Evolutionary conservation across 2,329 filamentous ascomycete species (phyloP).

Genomic region (Monosporascus sp.): DNA sequence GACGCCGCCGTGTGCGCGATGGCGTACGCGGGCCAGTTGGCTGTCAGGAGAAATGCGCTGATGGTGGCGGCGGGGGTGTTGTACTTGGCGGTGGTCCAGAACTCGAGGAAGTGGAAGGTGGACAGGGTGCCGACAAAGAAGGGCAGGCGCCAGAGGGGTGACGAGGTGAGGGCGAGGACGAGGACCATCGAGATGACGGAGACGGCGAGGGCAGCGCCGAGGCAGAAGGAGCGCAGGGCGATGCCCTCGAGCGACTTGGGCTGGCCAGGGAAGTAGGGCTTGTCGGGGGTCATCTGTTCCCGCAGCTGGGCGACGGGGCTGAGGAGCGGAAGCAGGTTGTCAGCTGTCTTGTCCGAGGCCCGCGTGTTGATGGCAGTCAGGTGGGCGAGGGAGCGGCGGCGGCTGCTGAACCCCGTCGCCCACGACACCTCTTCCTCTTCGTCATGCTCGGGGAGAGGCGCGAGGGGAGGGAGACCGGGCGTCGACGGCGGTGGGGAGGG

Average conservation of each 20-base stretch:
- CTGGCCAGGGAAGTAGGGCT: constrained; percentile 38
- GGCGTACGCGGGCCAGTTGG: constrained; percentile 80
- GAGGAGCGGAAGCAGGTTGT: constrained; percentile 24
- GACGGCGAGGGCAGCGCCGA: constrained; percentile 39
- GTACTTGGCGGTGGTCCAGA: constrained; percentile 79
- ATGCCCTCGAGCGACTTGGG: constrained; percentile 55
- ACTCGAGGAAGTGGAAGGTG: constrained; percentile 93
- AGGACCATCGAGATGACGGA: constrained; percentile 27
- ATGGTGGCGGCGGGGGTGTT: constrained; percentile 71
- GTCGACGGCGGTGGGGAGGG: constrained; percentile 7
- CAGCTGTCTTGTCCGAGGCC: constrained; percentile 14
- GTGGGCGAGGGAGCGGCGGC: constrained; percentile 13
- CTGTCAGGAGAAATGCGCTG: constrained; percentile 74
- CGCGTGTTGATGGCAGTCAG: constrained; percentile 14
- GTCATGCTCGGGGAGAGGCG: constrained; percentile 11
- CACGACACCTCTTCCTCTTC: constrained; percentile 18
- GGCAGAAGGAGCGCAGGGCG: constrained; percentile 50
- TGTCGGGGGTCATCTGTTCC: constrained; percentile 25
- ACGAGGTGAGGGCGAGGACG: constrained; percentile 31
- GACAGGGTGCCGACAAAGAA: constrained; percentile 66
- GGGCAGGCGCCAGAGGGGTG: constrained; percentile 54
- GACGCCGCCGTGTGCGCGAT: constrained; percentile 73
- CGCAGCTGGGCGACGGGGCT: constrained; percentile 24
- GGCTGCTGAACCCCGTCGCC: constrained; percentile 19
- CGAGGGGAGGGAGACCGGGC: constrained; percentile 5